Evolutionary conservation across 225 moss, liverwort and hornwort species (phyloP), one percentile per base, ranked within the genome.

Genomic region (Pleurozium schreberi): DNA sequence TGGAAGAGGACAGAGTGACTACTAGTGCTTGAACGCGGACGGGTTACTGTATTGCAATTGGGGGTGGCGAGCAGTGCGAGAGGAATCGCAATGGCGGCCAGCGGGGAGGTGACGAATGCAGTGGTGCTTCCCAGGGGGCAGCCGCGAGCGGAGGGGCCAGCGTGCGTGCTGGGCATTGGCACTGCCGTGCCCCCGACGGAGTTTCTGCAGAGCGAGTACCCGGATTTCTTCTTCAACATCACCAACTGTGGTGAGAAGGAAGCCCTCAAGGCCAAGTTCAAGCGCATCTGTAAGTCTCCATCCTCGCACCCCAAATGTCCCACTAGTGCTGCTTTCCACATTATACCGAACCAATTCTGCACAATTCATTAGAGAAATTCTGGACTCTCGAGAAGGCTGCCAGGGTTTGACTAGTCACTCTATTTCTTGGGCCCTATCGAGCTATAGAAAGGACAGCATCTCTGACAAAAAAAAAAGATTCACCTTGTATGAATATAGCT

Each of bases 261-360:
- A 20, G 79, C 79, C 12, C 89, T 90, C 25, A 92, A 92, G 91
- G 89, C 63, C 84, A 92, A 92, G 64, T 92, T 92, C 89, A 82
- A 89, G 86, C 91, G 90, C 42, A 91, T 92, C 33, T 89, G 89
- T 82, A 85, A 94, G 84, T 88, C 63, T 90, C 92, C 92, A 86
- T 73, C 74, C 57, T 57, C 43, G 40, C 22, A 42, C n/a, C 8
- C 58, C 58, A n/a, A n/a, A n/a, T n/a, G 31, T 71, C 34, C 42
- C 59, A 33, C 59, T 58, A 33, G 73, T 59, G 25, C 58, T n/a
- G 86, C 68, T 14, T 88, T 91, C 27, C 11, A 42, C 38, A 40
- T n/a, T 68, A 12, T 40, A 74, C 47, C 49, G 11, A 43, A 43
- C 26, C 8, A 27, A 25, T 5, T 43, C 71, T 26, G 43, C 42